Evolutionary conservation across 2,329 filamentous ascomycete species (phyloP).

Genomic region (Diaporthe vexans): DNA sequence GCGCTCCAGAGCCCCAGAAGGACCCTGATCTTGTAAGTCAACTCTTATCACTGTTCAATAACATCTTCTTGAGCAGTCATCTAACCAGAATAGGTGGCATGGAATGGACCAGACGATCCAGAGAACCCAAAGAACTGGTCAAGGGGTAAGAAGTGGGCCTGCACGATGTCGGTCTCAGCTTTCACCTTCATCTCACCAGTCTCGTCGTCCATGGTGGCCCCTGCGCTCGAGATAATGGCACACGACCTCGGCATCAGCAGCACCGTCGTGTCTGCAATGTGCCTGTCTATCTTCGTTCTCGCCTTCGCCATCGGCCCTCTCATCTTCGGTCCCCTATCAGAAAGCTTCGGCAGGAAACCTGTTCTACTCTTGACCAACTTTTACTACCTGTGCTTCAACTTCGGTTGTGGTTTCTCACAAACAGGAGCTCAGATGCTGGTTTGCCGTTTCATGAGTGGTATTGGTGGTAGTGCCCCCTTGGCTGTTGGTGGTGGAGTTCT

Average conservation of each 20-base stretch:
- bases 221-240: constrained; percentile 52
- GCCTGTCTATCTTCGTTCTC: constrained; percentile 67
- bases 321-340: constrained; percentile 65
- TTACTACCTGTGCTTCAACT: constrained; percentile 5
- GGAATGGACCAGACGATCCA: constrained; percentile 52
- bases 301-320: constrained; percentile 67
- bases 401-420: neutral
- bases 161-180: constrained; percentile 59
- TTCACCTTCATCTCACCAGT: constrained; percentile 68
- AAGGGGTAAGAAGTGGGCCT: constrained; percentile 59
- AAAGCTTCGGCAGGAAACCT: constrained; percentile 67
- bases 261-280: constrained; percentile 55
- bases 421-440: constrained; percentile 3
- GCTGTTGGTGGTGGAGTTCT: constrained; percentile 16
- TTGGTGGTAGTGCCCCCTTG: neutral
- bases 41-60: neutral
- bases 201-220: constrained; percentile 61
- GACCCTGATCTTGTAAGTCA: constrained; percentile 27
- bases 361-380: constrained; percentile 61
- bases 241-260: constrained; percentile 57
- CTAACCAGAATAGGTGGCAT: neutral
- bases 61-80: neutral
- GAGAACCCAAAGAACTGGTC: constrained; percentile 56
- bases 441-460: constrained; percentile 6
- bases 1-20: neutral